A percentile compares a stretch with the other conserved stretches of the same genome.
phyloP scores from a whole-genome alignment of 140 eudicot genomes.

The Cichorium intybus region DNA sequence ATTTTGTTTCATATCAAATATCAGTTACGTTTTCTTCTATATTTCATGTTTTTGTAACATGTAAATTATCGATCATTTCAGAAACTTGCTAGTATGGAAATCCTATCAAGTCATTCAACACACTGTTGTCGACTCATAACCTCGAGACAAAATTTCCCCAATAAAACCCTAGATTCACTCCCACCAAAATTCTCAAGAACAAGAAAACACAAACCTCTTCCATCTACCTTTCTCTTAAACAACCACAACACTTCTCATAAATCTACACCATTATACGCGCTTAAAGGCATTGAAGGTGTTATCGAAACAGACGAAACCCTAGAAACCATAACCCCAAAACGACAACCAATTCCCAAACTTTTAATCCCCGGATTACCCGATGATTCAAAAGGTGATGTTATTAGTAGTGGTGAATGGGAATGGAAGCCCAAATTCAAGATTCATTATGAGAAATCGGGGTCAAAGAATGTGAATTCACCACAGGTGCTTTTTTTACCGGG shows the following conservation, averaged over 20 bases:
- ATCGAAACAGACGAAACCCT: constrained; percentile 39
- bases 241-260: not conserved
- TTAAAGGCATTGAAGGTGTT: constrained; percentile 36
- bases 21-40: not conserved
- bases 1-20: not conserved
- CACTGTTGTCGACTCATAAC: constrained; percentile 27
- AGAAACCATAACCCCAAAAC: constrained; percentile 27
- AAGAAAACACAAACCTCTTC: constrained; percentile 23
- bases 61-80: constrained; percentile 17
- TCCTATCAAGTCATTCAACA: constrained; percentile 36
- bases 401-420: constrained; percentile 68
- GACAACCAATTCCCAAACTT: constrained; percentile 47
- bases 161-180: constrained; percentile 25
- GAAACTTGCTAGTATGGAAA: constrained; percentile 46
- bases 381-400: constrained; percentile 46
- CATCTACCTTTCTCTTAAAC: constrained; percentile 16
- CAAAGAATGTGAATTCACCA: constrained; percentile 53
- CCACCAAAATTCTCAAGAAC: constrained; percentile 25
- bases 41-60: constrained; percentile 2
- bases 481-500: constrained; percentile 90
- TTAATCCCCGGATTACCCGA: constrained; percentile 70
- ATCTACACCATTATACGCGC: constrained; percentile 19
- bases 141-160: constrained; percentile 22
- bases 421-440: constrained; percentile 81
- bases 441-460: constrained; percentile 75